Evolutionary conservation across 2,329 filamentous ascomycete genomes (phyloP), one percentile per base, ranked within the genome.

Genomic region (Macrophomina tecta): DNA sequence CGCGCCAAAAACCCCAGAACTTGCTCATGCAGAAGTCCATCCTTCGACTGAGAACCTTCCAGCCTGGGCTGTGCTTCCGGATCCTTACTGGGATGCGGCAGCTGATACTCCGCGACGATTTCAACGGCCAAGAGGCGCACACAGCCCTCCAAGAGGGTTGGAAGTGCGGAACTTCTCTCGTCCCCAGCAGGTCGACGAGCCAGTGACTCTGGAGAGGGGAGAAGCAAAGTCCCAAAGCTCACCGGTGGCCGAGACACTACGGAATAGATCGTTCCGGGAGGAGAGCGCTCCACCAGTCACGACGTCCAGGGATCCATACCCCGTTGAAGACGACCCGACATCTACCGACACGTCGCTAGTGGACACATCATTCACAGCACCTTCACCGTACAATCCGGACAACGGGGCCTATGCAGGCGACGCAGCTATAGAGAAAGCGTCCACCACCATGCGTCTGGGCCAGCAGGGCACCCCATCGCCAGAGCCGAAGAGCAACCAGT

Each of bases 281-380:
- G 28, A 62, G n/a, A 62, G 58, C 32, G 58, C 45, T 2, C 58
- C 58, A 11, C 58, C 58, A 11, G 32, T 62, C n/a, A 62, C 58
- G 2, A 62, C 34, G n/a, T 62, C 58, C n/a, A 62, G 18, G 58
- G 58, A 62, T 9, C 58, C 58, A 9, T 62, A 62, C 7, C 30
- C 30, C 1, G 30, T 62, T 9, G 58, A 62, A 32, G 58, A 62
- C 1, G 58, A 62, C 11, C 58, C 58, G 9, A 62, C 58, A 14
- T 62, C 58, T 9, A 45, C 58, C 7, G 58, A 62, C 18, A 62
- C 58, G 45, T 62, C 58, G 42, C 7, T 62, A 32, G 58, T 38
- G 32, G 58, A 62, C 30, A 18, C 28, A 5, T 62, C 58, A 2
- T 62, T 49, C 45, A 38, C 58, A 7, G 40, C 40, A 18, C 30